phyloP scores from a whole-genome alignment of 345 rosid genomes.

The Jatropha curcas region DNA sequence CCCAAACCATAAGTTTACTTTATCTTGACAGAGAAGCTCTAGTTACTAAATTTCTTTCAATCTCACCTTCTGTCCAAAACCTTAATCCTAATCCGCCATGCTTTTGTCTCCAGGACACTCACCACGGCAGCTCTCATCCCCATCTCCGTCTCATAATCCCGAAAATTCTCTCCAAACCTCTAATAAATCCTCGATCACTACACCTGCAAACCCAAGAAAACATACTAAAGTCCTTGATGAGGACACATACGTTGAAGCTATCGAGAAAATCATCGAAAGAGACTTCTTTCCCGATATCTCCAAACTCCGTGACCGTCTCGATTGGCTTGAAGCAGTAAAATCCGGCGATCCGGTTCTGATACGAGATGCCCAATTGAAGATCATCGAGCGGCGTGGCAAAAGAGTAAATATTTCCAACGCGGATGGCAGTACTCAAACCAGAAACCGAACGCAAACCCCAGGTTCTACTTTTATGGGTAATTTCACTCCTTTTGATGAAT shows the following conservation, averaged over 20 bases:
- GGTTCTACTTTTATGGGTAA: slow-evolving; percentile 76
- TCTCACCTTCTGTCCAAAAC: not conserved
- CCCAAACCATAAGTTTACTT: no score
- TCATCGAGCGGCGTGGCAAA: slow-evolving; percentile 79
- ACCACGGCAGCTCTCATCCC: slow-evolving; percentile 76
- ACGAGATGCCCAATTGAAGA: slow-evolving; percentile 92
- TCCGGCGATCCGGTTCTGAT: slow-evolving; percentile 85
- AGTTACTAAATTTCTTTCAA: not conserved
- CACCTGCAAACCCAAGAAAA: slow-evolving; percentile 42
- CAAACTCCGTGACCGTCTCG: slow-evolving; percentile 90
- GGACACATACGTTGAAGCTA: slow-evolving; percentile 77
- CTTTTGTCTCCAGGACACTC: slow-evolving; percentile 78
- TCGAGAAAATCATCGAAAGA: slow-evolving; percentile 94
- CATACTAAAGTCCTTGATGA: slow-evolving; percentile 72
- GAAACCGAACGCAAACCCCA: slow-evolving; percentile 56
- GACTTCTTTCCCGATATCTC: slow-evolving; percentile 94
- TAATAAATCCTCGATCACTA: slow-evolving; percentile 25
- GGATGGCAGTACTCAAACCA: slow-evolving; percentile 32
- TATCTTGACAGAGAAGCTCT: no score
- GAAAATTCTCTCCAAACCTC: slow-evolving; percentile 33
- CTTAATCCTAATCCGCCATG: slow-evolving; percentile 36
- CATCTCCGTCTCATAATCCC: slow-evolving; percentile 49
- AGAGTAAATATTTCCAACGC: slow-evolving; percentile 35
- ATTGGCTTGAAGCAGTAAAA: slow-evolving; percentile 88
- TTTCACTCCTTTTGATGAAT: slow-evolving; percentile 83